phyloP scores from a whole-genome alignment of 2,329 filamentous ascomycete species.

The Fusarium penzigii region DNA sequence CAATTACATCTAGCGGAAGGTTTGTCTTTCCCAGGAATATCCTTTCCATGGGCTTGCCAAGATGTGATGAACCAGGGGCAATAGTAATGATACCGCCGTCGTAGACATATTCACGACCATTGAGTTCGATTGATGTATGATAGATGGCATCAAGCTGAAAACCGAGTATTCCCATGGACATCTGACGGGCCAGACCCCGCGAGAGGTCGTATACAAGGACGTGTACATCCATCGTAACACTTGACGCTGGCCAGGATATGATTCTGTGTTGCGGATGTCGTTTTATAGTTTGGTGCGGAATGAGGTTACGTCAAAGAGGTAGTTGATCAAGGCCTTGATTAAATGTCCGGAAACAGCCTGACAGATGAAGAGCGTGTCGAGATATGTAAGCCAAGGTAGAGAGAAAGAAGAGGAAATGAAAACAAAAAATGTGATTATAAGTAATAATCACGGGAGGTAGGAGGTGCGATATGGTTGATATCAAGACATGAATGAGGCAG shows the following conservation, averaged over 20 bases:
- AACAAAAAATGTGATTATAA: neutral
- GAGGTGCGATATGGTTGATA: neutral
- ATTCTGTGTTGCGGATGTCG: neutral
- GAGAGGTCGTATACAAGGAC: conserved; percentile 81
- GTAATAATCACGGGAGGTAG: neutral
- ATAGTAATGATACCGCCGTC: conserved; percentile 86
- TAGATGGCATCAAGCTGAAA: conserved; percentile 86
- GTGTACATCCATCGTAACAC: conserved; percentile 66
- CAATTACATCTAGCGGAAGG: conserved; percentile 76
- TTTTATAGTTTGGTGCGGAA: neutral
- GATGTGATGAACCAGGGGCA: conserved; percentile 78
- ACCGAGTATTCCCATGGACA: conserved; percentile 54
- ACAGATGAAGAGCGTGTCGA: no score
- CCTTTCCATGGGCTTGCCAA: conserved; percentile 79
- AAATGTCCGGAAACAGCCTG: neutral
- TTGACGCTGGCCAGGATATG: neutral
- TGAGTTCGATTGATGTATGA: conserved; percentile 86
- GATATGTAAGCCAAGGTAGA: no score
- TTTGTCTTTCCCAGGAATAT: conserved; percentile 75
- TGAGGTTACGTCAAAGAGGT: neutral
- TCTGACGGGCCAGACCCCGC: conserved; percentile 54
- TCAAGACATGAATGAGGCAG: conserved; percentile 8
- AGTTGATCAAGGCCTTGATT: neutral
- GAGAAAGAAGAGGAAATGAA: neutral
- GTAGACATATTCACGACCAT: conserved; percentile 86